phyloP scores from a whole-genome alignment of 2,329 filamentous ascomycete genomes.

The Epichloe coenophiala region DNA sequence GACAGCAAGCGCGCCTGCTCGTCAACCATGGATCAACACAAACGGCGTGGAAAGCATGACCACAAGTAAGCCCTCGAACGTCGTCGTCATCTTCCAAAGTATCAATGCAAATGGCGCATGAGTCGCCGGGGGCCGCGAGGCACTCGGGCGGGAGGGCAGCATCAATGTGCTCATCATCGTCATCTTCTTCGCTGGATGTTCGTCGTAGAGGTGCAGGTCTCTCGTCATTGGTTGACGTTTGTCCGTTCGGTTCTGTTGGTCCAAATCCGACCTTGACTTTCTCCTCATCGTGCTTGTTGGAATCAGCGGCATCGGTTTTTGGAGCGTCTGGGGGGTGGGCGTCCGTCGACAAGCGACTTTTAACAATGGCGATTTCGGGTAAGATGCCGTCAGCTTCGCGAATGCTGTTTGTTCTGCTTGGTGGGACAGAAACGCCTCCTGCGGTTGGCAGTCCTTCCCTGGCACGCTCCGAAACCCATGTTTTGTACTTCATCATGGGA shows the following conservation, averaged over 20 bases:
- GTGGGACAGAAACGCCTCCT: slow-evolving; percentile 66
- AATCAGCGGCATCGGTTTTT: slow-evolving; percentile 6
- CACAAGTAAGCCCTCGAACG: slow-evolving; percentile 82
- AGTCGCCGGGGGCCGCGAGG: slow-evolving; percentile 71
- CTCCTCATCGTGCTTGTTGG: slow-evolving; percentile 9
- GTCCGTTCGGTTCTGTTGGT: slow-evolving; percentile 10
- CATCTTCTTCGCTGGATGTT: slow-evolving; percentile 38
- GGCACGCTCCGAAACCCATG: slow-evolving; percentile 75
- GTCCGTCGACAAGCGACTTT: slow-evolving; percentile 29
- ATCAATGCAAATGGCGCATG: slow-evolving; percentile 94
- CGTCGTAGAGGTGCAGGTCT: slow-evolving; percentile 22
- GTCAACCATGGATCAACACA: slow-evolving; percentile 97
- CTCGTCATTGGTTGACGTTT: slow-evolving; percentile 12
- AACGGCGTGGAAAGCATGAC: slow-evolving; percentile 94
- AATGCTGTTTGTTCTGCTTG: slow-evolving; percentile 61
- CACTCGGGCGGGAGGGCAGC: slow-evolving; percentile 71
- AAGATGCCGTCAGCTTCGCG: slow-evolving; percentile 49
- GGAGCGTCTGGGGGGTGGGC: slow-evolving; percentile 10
- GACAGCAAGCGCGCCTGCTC: slow-evolving; percentile 84
- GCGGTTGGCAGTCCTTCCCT: slow-evolving; percentile 70
- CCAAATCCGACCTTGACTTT: slow-evolving; percentile 7
- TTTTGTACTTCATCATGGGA: slow-evolving; percentile 91
- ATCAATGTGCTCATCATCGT: slow-evolving; percentile 70
- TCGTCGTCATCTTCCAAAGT: slow-evolving; percentile 90
- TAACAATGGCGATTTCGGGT: slow-evolving; percentile 26